phyloP scores from a whole-genome alignment of 169 alveolate species.

The Plasmodium gonderi region DNA sequence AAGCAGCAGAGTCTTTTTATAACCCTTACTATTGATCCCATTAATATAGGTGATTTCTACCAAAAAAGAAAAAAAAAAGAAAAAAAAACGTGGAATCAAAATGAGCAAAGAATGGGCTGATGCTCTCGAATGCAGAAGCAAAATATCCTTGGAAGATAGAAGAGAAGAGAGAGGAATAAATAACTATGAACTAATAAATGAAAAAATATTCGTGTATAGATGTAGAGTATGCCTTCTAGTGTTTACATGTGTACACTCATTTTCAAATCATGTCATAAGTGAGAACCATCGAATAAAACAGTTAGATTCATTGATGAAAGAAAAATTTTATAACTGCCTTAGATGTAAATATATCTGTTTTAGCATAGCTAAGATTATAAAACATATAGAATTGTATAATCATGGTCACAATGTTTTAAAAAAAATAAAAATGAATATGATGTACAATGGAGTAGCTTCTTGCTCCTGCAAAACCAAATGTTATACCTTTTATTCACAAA shows the following conservation, averaged over 20 bases:
- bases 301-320: constrained; percentile 46
- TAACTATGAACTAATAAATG: constrained; percentile 32
- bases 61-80: too few relatives aligned
- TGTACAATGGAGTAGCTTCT: constrained; percentile 27
- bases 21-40: neutral
- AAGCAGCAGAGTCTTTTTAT: too few relatives aligned
- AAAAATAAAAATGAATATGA: constrained; percentile 53
- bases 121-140: neutral
- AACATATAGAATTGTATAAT: constrained; percentile 59
- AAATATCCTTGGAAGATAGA: neutral
- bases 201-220: constrained; percentile 35
- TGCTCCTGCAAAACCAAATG: constrained; percentile 55
- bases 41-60: too few relatives aligned
- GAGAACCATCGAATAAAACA: constrained; percentile 70
- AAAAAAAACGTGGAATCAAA: neutral
- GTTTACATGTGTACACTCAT: constrained; percentile 58
- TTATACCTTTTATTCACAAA: constrained; percentile 44
- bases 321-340: constrained; percentile 43
- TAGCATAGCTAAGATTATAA: constrained; percentile 60
- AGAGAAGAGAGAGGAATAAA: neutral
- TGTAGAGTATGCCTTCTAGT: constrained; percentile 47
- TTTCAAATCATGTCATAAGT: constrained; percentile 25
- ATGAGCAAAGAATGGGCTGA: neutral
- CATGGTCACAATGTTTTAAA: constrained; percentile 66
- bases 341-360: constrained; percentile 67